phyloP scores from a whole-genome alignment of 2,329 filamentous ascomycete species.

The Cladosporium sp. region DNA sequence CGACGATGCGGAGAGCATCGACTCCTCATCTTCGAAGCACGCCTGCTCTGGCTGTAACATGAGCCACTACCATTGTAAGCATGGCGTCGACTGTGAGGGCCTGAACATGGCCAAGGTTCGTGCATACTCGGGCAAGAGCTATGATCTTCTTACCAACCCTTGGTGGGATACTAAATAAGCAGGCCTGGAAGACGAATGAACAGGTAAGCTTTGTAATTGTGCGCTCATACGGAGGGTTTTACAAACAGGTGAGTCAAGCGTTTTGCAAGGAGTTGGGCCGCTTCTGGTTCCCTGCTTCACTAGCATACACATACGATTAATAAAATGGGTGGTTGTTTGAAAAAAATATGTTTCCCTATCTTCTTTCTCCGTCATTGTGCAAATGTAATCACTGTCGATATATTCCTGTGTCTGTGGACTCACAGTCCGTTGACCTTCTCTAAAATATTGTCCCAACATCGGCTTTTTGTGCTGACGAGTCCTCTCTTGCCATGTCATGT shows the following conservation, averaged over 20 bases:
- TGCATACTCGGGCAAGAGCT: background rate
- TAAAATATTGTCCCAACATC: no score
- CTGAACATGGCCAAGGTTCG: background rate
- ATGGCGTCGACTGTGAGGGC: background rate
- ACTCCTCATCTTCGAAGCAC: background rate
- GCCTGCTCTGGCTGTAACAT: background rate
- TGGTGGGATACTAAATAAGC: no score
- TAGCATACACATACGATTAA: background rate
- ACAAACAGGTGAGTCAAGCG: background rate
- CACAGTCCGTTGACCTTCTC: no score
- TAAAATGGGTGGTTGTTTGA: background rate
- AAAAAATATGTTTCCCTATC: background rate
- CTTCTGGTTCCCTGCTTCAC: background rate
- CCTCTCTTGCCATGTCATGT: no score
- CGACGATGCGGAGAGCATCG: background rate
- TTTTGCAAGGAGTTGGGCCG: background rate
- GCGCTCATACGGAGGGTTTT: background rate
- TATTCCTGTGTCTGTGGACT: no score
- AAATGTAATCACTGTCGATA: no score
- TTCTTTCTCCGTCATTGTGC: background rate
- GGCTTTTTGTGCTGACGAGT: no score
- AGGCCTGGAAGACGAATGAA: background rate
- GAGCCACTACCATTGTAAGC: background rate
- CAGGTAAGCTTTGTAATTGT: background rate
- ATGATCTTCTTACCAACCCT: background rate